phyloP scores from a whole-genome alignment of 805 yeast species.

The Myxozyma melibiosi region DNA sequence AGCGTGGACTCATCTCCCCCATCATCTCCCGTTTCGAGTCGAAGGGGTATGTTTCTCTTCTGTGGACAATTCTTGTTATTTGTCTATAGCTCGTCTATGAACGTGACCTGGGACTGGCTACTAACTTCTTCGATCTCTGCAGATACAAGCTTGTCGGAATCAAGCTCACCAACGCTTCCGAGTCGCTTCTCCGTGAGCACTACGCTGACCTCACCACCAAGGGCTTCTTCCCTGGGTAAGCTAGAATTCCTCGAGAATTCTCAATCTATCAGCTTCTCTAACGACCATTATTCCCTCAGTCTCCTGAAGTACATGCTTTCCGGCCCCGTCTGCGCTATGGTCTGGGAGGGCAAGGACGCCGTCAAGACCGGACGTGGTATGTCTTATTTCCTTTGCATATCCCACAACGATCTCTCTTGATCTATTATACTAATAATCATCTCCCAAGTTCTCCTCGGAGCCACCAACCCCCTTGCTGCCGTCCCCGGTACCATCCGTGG shows the following conservation, averaged over 20 bases:
- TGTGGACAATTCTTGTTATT: not conserved
- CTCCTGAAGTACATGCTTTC: constrained; percentile 72
- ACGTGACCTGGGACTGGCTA: too few relatives aligned
- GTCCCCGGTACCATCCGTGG: constrained; percentile 99
- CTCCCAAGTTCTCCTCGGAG: constrained; percentile 78
- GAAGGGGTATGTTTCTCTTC: constrained; percentile 55
- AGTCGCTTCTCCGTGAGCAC: constrained; percentile 85
- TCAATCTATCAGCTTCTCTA: not conserved
- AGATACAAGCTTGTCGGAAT: constrained; percentile 94
- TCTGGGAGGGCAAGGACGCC: constrained; percentile 99
- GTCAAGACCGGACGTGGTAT: constrained; percentile 93
- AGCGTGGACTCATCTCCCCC: constrained; percentile 92
- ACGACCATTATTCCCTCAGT: constrained; percentile 9
- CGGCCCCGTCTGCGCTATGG: constrained; percentile 98
- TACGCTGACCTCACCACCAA: constrained; percentile 92
- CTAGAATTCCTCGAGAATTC: constrained; percentile 54
- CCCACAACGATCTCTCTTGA: too few relatives aligned
- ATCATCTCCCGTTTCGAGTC: constrained; percentile 92
- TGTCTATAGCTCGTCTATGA: too few relatives aligned
- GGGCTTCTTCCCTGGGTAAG: constrained; percentile 97
- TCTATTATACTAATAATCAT: not conserved
- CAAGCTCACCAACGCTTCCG: constrained; percentile 86
- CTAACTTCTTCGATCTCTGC: not conserved
- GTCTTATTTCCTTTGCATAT: not conserved
- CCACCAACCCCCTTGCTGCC: constrained; percentile 96